Evolutionary conservation across 257 asterid species (phyloP).

Genomic region (Solanum bulbocastanum): DNA sequence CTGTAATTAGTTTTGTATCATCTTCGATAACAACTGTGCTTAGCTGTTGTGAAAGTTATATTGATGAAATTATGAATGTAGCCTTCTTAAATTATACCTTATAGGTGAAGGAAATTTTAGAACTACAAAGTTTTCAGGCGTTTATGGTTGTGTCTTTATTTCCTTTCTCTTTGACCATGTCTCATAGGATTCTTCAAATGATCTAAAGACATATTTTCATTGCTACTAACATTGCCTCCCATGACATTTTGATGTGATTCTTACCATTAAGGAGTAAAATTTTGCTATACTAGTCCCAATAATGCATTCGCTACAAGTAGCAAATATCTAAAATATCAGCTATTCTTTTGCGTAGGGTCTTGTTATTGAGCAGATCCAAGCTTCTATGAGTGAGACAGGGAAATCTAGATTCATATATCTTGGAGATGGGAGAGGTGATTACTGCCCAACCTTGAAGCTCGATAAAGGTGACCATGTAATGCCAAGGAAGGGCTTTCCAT

Average conservation of each 20-base stretch:
- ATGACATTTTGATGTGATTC: not conserved
- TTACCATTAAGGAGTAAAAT: not conserved
- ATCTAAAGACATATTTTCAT: not conserved
- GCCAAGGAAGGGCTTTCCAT: constrained; percentile 54
- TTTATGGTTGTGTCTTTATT: not conserved
- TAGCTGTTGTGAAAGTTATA: not conserved
- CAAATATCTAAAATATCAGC: not conserved
- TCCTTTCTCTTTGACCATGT: not conserved
- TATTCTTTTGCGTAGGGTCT: constrained; percentile 33
- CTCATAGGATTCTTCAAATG: not conserved
- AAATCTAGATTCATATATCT: constrained; percentile 41
- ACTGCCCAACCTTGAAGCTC: constrained; percentile 72
- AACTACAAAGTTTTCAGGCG: not conserved
- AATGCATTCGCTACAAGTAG: not conserved
- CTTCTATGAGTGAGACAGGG: constrained; percentile 12
- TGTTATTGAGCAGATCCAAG: constrained; percentile 37
- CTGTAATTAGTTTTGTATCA: not conserved
- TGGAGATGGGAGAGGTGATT: constrained; percentile 77
- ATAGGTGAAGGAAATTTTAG: not conserved
- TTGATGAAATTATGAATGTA: not conserved
- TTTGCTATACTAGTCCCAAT: not conserved
- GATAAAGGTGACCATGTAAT: constrained; percentile 42
- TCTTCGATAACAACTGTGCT: not conserved
- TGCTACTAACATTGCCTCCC: not conserved
- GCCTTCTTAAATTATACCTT: not conserved